These are phyloP conservation scores for Hyphodiscus hymeniophilus DNA, from an alignment of 495 filamentous ascomycete species.

Conservation along the genomic window DNA sequence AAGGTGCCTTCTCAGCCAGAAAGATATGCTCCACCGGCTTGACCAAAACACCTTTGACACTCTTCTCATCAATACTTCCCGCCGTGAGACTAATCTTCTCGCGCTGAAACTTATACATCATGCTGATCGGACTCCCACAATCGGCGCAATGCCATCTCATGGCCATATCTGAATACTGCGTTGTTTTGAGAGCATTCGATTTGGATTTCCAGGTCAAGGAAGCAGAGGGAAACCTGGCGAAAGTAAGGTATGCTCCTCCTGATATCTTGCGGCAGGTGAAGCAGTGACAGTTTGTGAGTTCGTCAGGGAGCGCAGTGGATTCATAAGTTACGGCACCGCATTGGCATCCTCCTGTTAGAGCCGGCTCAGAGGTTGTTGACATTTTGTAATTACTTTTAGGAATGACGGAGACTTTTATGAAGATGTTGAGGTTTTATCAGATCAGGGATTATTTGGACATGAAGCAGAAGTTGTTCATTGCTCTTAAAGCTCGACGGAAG, in stretches of 20 bases:
- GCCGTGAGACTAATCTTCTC: slow-evolving; percentile 15
- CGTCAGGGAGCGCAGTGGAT: slow-evolving; percentile 14
- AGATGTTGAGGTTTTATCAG: background rate
- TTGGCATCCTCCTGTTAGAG: slow-evolving; percentile 15
- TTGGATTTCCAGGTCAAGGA: slow-evolving; percentile 3
- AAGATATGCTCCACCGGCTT: slow-evolving; percentile 18
- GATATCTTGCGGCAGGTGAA: slow-evolving; percentile 19
- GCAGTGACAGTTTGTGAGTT: slow-evolving; percentile 22
- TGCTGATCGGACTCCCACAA: slow-evolving; percentile 20
- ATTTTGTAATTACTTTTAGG: slow-evolving; percentile 1
- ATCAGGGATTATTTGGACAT: background rate
- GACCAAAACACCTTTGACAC: slow-evolving; percentile 16
- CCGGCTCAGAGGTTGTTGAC: slow-evolving; percentile 2
- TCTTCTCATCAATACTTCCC: slow-evolving; percentile 19
- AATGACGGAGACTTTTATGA: background rate
- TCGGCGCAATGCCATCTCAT: slow-evolving; percentile 14
- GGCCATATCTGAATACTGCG: slow-evolving; percentile 11
- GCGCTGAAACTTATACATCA: slow-evolving; percentile 19
- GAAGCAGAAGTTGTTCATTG: no score
- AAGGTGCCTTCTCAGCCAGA: slow-evolving; percentile 12
- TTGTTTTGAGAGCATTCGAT: slow-evolving; percentile 2
- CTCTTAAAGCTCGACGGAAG: no score
- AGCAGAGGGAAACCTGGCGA: slow-evolving; percentile 10
- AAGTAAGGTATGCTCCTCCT: slow-evolving; percentile 18
- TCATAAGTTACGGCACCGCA: slow-evolving; percentile 20